Base-by-base conservation (phyloP, 306 rosid genomes). In the Glycyrrhiza uralensis region DNA sequence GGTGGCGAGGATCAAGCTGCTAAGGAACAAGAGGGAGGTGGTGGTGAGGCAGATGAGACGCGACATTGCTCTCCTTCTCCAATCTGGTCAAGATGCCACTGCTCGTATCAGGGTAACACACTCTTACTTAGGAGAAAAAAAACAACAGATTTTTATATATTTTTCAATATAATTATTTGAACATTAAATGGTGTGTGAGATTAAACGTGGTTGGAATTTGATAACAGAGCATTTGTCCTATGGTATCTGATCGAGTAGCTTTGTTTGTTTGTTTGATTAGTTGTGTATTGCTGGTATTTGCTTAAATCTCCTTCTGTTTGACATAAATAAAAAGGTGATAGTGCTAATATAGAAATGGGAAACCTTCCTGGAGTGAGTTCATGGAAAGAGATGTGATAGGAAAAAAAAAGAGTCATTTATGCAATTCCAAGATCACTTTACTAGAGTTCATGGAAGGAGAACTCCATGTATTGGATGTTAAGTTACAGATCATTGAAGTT, bases 41-140 rank as follows among this genome's bases (percentile, higher is more conserved):
- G 96, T 92, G 49, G 99, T 95, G 45, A 85, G 82, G 84, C 99
- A 95, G 87, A 95, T 95, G 97, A 84, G 99, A 80, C 92, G 97
- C 4, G 99, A 95, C 89, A 89, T 95, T 82, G 96, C 99, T 4
- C 59, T 84, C 64, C 97, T 95, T 36, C 92, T 95, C 17, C 93
- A 89, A 77, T 89, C 96, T 11, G 99, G 96, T 64, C 97, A 95
- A 86, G 99, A 91, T 54, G 92, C 93, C 87, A 95, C 97, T 2
- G 99, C 99, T 51, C 93, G 96, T 3, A 89, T 95, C 56, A 80
- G 99, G 90, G 99, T 95, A 61, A 36, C 20, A 55, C 11, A 13
- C 20, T n/a, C n/a, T n/a, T n/a, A n/a, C n/a, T n/a, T n/a, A n/a
- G n/a, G n/a, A n/a, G n/a, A n/a, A n/a, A n/a, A n/a, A n/a, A n/a